These are phyloP conservation scores for Karstenula rhodostoma DNA, from an alignment of 2,329 filamentous ascomycete species.

Conservation along the genomic window DNA sequence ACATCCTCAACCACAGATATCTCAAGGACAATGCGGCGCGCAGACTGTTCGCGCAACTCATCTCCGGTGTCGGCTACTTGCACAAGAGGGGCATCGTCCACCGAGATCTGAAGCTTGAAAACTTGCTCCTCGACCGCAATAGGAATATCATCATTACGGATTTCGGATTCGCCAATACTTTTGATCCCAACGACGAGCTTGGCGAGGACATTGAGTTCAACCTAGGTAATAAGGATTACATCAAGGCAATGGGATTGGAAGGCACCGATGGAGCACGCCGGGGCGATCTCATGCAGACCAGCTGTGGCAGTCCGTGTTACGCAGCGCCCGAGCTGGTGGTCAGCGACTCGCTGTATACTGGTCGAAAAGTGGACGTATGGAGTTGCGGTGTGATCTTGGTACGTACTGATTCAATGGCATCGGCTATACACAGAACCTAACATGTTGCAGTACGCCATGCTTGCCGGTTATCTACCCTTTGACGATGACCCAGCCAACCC, in stretches of 20 bases:
- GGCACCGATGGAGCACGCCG: constrained; percentile 78
- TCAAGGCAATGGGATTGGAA: constrained; percentile 87
- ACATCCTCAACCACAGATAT: constrained; percentile 96
- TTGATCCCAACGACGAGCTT: constrained; percentile 87
- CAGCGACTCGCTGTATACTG: constrained; percentile 96
- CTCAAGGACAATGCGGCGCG: constrained; percentile 92
- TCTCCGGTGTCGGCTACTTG: constrained; percentile 95
- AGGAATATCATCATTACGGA: constrained; percentile 99
- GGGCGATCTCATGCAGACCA: constrained; percentile 98
- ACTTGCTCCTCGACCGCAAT: constrained; percentile 91
- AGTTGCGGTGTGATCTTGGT: constrained; percentile 98
- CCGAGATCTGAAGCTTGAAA: constrained; percentile 95
- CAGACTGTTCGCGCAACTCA: constrained; percentile 90
- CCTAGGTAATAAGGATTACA: constrained; percentile 84
- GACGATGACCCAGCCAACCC: constrained; percentile 98
- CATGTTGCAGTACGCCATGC: constrained; percentile 85
- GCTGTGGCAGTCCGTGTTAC: constrained; percentile 97
- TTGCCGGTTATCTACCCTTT: constrained; percentile 96
- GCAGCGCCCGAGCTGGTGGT: constrained; percentile 96
- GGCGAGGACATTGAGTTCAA: constrained; percentile 90
- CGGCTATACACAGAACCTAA: constrained; percentile 15
- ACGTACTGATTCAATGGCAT: constrained; percentile 52
- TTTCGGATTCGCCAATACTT: constrained; percentile 98
- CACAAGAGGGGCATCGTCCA: constrained; percentile 99
- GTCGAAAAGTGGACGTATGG: constrained; percentile 98